These are phyloP conservation scores for Ogataea ganodermae DNA, from an alignment of 805 yeast species.

Conservation along the genomic window DNA sequence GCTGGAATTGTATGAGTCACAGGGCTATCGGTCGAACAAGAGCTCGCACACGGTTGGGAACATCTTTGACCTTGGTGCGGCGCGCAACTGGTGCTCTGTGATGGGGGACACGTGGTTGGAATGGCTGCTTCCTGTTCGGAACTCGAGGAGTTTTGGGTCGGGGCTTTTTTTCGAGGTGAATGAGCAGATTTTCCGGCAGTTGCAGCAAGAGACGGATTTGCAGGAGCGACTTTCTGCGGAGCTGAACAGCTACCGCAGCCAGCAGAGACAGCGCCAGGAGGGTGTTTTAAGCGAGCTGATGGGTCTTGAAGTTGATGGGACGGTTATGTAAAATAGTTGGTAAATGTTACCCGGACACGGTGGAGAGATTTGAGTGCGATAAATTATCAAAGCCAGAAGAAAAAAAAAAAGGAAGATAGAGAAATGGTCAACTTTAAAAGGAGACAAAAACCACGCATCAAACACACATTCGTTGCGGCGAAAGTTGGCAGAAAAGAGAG, in stretches of 20 bases:
- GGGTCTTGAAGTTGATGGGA: neutral
- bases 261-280: slow-evolving; percentile 27
- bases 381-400: too few species aligned
- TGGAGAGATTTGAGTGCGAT: too few species aligned
- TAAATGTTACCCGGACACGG: too few species aligned
- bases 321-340: neutral
- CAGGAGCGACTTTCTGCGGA: slow-evolving; percentile 50
- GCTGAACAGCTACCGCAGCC: slow-evolving; percentile 30
- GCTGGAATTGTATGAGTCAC: slow-evolving; percentile 66
- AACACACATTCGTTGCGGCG: too few species aligned
- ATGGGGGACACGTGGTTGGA: slow-evolving; percentile 70
- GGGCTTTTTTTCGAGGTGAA: slow-evolving; percentile 58
- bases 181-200: slow-evolving; percentile 42
- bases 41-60: slow-evolving; percentile 54
- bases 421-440: too few species aligned
- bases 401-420: too few species aligned
- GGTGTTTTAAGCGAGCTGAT: slow-evolving; percentile 16
- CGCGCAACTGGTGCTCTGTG: slow-evolving; percentile 61
- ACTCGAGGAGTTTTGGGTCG: slow-evolving; percentile 28
- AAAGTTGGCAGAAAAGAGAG: too few species aligned
- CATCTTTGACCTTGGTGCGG: slow-evolving; percentile 71
- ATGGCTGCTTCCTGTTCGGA: slow-evolving; percentile 68
- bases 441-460: too few species aligned
- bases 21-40: slow-evolving; percentile 47
- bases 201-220: slow-evolving; percentile 43